Evolutionary conservation across 495 filamentous ascomycete genomes (phyloP).

Genomic region (Hyaloscypha finlandica): DNA sequence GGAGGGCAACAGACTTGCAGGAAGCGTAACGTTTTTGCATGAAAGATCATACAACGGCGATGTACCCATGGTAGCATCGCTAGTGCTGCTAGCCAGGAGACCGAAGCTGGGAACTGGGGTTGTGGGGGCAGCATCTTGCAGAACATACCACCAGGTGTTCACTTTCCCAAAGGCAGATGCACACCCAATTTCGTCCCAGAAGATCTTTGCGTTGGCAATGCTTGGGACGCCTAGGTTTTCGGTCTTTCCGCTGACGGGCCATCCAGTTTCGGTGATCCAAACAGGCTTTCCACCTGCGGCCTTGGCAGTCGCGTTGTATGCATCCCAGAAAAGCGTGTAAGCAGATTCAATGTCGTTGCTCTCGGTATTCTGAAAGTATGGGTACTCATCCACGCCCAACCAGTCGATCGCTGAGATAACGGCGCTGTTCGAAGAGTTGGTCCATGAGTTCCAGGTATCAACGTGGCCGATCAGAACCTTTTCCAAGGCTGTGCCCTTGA

Average conservation of each 20-base stretch:
- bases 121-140: slow-evolving; percentile 61
- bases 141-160: slow-evolving; percentile 76
- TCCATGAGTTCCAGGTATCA: slow-evolving; percentile 88
- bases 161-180: slow-evolving; percentile 61
- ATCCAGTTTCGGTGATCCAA: slow-evolving; percentile 90
- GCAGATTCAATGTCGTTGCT: slow-evolving; percentile 63
- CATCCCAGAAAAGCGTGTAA: slow-evolving; percentile 61
- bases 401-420: slow-evolving; percentile 73
- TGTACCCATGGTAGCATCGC: slow-evolving; percentile 32
- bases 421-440: slow-evolving; percentile 66
- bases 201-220: slow-evolving; percentile 67
- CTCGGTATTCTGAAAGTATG: slow-evolving; percentile 71
- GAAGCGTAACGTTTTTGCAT: slow-evolving; percentile 38
- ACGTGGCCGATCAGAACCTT: slow-evolving; percentile 73
- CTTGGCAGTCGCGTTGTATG: slow-evolving; percentile 58
- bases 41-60: slow-evolving; percentile 60
- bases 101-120: slow-evolving; percentile 72
- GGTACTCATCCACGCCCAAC: slow-evolving; percentile 73
- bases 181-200: slow-evolving; percentile 79
- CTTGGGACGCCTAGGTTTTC: slow-evolving; percentile 63
- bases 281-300: slow-evolving; percentile 66
- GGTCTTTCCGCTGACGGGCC: slow-evolving; percentile 68
- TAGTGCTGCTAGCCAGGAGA: slow-evolving; percentile 32
- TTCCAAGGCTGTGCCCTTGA: slow-evolving; percentile 57
- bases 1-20: slow-evolving; percentile 1